A percentile compares a stretch with the other conserved stretches of the same genome.
phyloP scores from a whole-genome alignment of 1,284 basidiomycete species.

The Leccinum huronense region DNA sequence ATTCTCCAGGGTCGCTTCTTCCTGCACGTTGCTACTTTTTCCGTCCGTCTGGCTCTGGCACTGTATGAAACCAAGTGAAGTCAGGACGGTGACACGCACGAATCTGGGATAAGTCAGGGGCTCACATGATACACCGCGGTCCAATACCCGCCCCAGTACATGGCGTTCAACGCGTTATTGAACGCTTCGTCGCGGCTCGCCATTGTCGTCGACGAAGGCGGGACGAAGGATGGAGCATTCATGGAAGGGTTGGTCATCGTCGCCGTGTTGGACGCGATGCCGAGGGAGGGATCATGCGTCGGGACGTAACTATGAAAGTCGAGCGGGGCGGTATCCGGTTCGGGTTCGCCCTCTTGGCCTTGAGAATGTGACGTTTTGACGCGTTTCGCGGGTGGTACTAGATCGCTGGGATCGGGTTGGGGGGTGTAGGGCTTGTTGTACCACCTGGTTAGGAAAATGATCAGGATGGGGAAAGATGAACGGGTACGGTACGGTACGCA shows the following conservation, averaged over 20 bases:
- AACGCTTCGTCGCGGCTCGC: slow-evolving; percentile 72
- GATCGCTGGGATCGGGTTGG: slow-evolving; percentile 13
- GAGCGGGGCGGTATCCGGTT: slow-evolving; percentile 54
- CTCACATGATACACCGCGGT: slow-evolving; percentile 75
- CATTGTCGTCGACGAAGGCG: slow-evolving; percentile 36
- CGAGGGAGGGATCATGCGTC: slow-evolving; percentile 58
- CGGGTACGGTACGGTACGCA: slow-evolving; percentile 37
- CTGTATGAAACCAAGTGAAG: slow-evolving; percentile 11
- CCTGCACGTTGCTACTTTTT: slow-evolving; percentile 14
- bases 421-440: slow-evolving; percentile 64
- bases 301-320: slow-evolving; percentile 71
- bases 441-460: slow-evolving; percentile 50
- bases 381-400: not conserved
- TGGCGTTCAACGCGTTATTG: slow-evolving; percentile 65
- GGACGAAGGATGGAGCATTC: slow-evolving; percentile 26
- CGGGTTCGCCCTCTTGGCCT: slow-evolving; percentile 15
- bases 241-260: slow-evolving; percentile 15
- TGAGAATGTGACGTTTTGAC: slow-evolving; percentile 6
- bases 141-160: slow-evolving; percentile 85
- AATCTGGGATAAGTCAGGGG: not conserved
- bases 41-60: slow-evolving; percentile 24
- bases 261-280: slow-evolving; percentile 25
- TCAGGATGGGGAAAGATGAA: not conserved
- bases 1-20: slow-evolving; percentile 24
- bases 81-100: not conserved